phyloP scores from a whole-genome alignment of 345 rosid species.

The Citrus glauca region DNA sequence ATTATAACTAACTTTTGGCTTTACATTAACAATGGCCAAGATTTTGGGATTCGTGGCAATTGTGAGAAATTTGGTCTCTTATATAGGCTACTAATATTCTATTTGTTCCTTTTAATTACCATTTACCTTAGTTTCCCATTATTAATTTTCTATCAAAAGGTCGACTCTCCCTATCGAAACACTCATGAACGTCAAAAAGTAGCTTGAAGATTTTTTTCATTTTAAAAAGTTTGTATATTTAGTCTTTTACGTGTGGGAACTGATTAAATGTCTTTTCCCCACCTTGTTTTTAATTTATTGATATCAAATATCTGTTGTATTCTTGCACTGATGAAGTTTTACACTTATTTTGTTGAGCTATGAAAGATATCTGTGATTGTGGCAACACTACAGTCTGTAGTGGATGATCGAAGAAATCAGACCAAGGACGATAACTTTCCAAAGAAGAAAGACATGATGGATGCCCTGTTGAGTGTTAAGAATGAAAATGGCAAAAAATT shows the following conservation, averaged over 20 bases:
- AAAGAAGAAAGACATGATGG: constrained; percentile 71
- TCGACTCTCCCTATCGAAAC: background rate
- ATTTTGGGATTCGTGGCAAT: too few relatives aligned
- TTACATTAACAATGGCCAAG: too few relatives aligned
- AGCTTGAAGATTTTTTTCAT: background rate
- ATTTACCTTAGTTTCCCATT: background rate
- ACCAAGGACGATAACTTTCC: constrained; percentile 9
- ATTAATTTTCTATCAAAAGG: background rate
- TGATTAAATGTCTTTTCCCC: background rate
- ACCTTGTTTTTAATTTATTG: background rate
- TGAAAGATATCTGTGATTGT: constrained; percentile 75
- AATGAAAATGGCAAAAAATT: constrained; percentile 70
- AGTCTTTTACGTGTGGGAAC: background rate
- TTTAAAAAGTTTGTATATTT: background rate
- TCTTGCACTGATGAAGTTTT: constrained; percentile 4
- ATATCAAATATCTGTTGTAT: background rate
- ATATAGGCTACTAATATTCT: background rate
- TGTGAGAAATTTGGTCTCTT: background rate
- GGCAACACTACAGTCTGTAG: constrained; percentile 45
- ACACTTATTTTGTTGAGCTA: constrained; percentile 43
- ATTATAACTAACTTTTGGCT: too few relatives aligned
- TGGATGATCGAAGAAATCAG: constrained; percentile 51
- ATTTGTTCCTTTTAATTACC: background rate
- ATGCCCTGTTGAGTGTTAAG: constrained; percentile 50
- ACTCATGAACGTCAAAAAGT: background rate